phyloP scores from a whole-genome alignment of 768 basidiomycete genomes.

The Dendrothele bispora region DNA sequence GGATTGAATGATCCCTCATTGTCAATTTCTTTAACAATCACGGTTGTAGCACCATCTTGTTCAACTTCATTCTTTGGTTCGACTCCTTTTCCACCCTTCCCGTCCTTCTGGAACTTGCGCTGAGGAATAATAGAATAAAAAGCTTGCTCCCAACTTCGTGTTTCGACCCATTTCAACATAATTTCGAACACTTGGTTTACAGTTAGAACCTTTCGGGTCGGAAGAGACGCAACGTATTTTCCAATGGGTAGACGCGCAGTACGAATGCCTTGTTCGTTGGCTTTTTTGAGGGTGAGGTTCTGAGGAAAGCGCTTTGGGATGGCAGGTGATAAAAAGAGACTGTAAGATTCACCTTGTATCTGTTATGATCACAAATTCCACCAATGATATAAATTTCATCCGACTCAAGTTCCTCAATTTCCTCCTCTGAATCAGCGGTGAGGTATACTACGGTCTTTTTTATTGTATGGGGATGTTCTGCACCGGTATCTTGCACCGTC shows the following conservation, averaged over 20 bases:
- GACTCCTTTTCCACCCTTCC: constrained; percentile 28
- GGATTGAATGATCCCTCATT: no score
- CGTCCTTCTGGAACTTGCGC: constrained; percentile 72
- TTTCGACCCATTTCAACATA: constrained; percentile 85
- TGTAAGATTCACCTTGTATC: constrained; percentile 70
- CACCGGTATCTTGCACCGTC: not conserved
- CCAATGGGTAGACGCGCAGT: constrained; percentile 94
- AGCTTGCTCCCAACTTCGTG: constrained; percentile 81
- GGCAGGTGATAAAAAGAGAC: constrained; percentile 1
- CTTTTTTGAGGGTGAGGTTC: constrained; percentile 90
- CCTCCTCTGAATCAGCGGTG: constrained; percentile 90
- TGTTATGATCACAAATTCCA: constrained; percentile 93
- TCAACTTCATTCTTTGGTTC: no score
- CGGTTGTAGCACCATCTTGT: no score
- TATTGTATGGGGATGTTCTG: not conserved
- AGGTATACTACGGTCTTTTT: constrained; percentile 79
- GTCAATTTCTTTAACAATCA: no score
- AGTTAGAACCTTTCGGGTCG: constrained; percentile 93
- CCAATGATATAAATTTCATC: constrained; percentile 92
- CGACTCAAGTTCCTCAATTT: constrained; percentile 78
- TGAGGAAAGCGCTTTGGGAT: constrained; percentile 32
- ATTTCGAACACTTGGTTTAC: constrained; percentile 98
- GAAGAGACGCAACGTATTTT: constrained; percentile 79
- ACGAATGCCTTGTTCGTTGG: constrained; percentile 67
- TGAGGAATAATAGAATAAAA: constrained; percentile 89